phyloP scores from a whole-genome alignment of 768 basidiomycete genomes.

The Calocybe indica region DNA sequence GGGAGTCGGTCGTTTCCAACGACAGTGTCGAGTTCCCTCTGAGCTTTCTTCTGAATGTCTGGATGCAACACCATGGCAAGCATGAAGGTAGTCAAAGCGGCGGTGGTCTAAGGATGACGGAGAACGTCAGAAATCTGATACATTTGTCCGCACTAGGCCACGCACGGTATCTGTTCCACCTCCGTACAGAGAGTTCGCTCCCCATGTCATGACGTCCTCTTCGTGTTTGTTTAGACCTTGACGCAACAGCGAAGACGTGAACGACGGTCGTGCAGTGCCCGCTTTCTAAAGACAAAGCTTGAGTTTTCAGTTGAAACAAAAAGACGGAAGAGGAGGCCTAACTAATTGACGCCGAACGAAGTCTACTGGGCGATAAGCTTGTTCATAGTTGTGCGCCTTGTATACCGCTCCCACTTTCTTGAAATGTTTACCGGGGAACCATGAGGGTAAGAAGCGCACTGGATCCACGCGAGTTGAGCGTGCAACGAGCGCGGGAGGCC shows the following conservation, averaged over 20 bases:
- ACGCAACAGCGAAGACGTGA: conserved; percentile 11
- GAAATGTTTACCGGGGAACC: conserved; percentile 14
- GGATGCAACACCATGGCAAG: conserved; percentile 35
- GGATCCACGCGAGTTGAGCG: too few species aligned
- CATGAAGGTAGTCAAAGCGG: conserved; percentile 21
- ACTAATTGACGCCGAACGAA: conserved; percentile 14
- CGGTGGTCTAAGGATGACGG: conserved; percentile 6
- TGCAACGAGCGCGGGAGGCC: not conserved
- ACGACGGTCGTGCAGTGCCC: conserved; percentile 10
- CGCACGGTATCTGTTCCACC: conserved; percentile 13
- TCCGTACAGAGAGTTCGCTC: conserved; percentile 12
- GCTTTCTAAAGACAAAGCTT: conserved; percentile 1
- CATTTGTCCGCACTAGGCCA: not conserved
- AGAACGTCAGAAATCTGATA: not conserved
- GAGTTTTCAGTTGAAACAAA: not conserved
- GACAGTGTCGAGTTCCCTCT: conserved; percentile 33
- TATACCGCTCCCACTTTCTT: conserved; percentile 11
- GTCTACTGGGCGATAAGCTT: conserved; percentile 11
- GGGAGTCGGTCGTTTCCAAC: conserved; percentile 30
- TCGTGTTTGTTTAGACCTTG: conserved; percentile 7
- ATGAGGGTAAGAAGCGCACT: conserved; percentile 12
- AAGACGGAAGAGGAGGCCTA: not conserved
- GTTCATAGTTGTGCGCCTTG: conserved; percentile 11
- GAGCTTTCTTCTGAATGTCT: conserved; percentile 28
- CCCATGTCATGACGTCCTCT: conserved; percentile 11